Conservation (phyloP, 208 protist species). For the Angomonas desouzai region DNA sequence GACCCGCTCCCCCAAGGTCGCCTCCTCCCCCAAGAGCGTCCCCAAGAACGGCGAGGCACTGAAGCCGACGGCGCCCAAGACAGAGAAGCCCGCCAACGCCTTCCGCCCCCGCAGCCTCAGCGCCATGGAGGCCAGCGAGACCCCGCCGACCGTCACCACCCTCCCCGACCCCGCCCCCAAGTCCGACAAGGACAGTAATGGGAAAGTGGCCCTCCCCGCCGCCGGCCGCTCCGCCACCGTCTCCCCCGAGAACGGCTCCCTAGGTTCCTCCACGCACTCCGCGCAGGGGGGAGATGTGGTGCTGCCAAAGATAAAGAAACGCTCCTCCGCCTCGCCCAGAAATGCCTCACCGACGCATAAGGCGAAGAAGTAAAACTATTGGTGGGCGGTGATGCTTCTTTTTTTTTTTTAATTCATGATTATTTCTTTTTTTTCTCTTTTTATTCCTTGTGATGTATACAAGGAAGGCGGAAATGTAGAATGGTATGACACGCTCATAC, state of each 20-base stretch:
- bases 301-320: constrained; percentile 42
- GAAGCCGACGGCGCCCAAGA: constrained; percentile 43
- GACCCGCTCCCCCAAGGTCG: background rate
- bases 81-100: constrained; percentile 28
- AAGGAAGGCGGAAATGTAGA: too few relatives aligned
- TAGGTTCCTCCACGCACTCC: background rate
- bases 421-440: constrained; percentile 12
- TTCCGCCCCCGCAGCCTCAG: constrained; percentile 36
- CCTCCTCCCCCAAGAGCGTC: constrained; percentile 11
- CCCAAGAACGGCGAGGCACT: constrained; percentile 11
- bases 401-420: constrained; percentile 1
- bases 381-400: constrained; percentile 14
- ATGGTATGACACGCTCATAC: too few relatives aligned
- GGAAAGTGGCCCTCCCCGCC: constrained; percentile 12
- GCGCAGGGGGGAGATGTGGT: constrained; percentile 18
- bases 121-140: constrained; percentile 20
- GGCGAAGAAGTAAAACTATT: background rate
- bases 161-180: constrained; percentile 10
- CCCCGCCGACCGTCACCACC: constrained; percentile 12
- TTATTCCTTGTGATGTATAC: too few relatives aligned
- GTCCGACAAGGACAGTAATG: constrained; percentile 9
- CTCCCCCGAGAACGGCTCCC: background rate
- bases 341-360: background rate
- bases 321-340: background rate
- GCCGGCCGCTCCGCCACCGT: constrained; percentile 4